phyloP scores from a whole-genome alignment of 352 stramenopile genomes.

The Plasmopara muralis region DNA sequence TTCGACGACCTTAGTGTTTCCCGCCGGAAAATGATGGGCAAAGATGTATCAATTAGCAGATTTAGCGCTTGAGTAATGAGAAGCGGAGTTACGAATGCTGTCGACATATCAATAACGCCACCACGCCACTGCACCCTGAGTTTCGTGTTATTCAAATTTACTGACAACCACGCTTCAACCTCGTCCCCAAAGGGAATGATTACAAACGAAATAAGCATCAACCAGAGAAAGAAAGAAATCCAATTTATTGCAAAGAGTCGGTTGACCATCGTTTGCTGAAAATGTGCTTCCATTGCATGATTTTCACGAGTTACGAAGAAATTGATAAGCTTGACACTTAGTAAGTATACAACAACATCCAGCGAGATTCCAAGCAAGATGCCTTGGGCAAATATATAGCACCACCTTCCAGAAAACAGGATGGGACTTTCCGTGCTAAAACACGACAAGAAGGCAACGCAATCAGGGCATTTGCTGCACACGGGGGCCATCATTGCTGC shows the following conservation, averaged over 20 bases:
- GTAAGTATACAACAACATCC: slow-evolving; percentile 77
- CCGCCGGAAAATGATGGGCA: slow-evolving; percentile 57
- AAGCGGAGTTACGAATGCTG: slow-evolving; percentile 76
- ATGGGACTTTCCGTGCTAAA: slow-evolving; percentile 71
- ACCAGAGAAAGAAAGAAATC: slow-evolving; percentile 88
- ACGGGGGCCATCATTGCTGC: slow-evolving; percentile 80
- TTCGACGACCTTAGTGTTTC: slow-evolving; percentile 69
- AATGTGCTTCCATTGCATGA: slow-evolving; percentile 72
- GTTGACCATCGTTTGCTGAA: slow-evolving; percentile 81
- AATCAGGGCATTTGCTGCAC: slow-evolving; percentile 67
- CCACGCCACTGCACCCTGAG: slow-evolving; percentile 79
- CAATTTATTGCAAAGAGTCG: slow-evolving; percentile 85
- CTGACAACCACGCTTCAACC: slow-evolving; percentile 72
- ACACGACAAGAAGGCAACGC: slow-evolving; percentile 70
- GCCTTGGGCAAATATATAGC: slow-evolving; percentile 79
- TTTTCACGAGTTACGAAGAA: slow-evolving; percentile 83
- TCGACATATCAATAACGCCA: slow-evolving; percentile 84
- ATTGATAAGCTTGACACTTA: slow-evolving; percentile 77
- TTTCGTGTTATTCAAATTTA: slow-evolving; percentile 77
- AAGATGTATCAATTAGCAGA: slow-evolving; percentile 70
- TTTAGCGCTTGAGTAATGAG: slow-evolving; percentile 84
- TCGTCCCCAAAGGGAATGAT: slow-evolving; percentile 79
- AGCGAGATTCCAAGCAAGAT: slow-evolving; percentile 77
- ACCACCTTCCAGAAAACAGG: slow-evolving; percentile 70
- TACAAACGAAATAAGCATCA: slow-evolving; percentile 84